These are phyloP conservation scores for Boletus sp. DNA, from an alignment of 768 basidiomycete species.

Conservation along the genomic window DNA sequence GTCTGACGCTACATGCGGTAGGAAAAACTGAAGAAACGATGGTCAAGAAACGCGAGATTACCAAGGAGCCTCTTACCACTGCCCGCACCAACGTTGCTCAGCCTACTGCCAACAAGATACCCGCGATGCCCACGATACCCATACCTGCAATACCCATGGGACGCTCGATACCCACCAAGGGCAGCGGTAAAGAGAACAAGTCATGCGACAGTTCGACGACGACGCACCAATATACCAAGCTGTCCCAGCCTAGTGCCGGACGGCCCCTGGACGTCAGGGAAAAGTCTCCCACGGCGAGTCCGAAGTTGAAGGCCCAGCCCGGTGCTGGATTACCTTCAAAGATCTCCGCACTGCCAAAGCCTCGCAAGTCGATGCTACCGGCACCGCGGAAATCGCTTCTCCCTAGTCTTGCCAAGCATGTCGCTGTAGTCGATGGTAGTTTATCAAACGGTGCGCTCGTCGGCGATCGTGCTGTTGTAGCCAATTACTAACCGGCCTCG, in stretches of 20 bases:
- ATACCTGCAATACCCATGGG: not conserved
- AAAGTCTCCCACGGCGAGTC: constrained; percentile 5
- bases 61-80: constrained; percentile 1
- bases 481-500: not conserved
- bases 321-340: constrained; percentile 5
- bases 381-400: constrained; percentile 3
- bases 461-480: not conserved
- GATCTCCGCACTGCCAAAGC: not conserved
- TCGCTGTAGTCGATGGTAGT: not conserved
- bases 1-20: not conserved
- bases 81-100: not conserved
- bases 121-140: constrained; percentile 5
- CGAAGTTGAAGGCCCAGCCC: constrained; percentile 4
- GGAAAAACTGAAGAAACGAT: not conserved
- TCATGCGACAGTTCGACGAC: not conserved
- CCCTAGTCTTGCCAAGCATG: not conserved
- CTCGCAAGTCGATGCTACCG: constrained; percentile 15
- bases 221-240: constrained; percentile 1
- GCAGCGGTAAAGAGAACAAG: constrained; percentile 19
- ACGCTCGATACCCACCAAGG: not conserved
- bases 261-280: not conserved
- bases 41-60: not conserved
- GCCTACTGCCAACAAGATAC: constrained; percentile 8
- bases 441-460: constrained; percentile 1
- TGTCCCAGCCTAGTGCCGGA: constrained; percentile 5